phyloP scores from a whole-genome alignment of 2,329 filamentous ascomycete genomes.

The Lachnum nothofagi region DNA sequence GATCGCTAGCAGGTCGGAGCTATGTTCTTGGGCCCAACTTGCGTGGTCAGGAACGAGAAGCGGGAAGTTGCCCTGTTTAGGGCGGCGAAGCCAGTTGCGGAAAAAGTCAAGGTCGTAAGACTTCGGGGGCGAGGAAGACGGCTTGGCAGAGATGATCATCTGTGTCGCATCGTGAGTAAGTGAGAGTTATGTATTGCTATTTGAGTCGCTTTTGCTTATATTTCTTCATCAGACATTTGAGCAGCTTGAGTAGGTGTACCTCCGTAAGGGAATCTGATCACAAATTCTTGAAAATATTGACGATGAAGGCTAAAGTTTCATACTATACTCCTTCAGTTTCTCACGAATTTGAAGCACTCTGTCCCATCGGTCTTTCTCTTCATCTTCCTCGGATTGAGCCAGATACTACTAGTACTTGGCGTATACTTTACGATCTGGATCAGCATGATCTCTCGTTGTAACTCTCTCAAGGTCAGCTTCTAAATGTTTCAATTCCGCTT shows the following conservation, averaged over 20 bases:
- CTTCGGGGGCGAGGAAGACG: slow-evolving; percentile 4
- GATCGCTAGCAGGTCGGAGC: slow-evolving; percentile 26
- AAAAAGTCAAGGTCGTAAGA: slow-evolving; percentile 13
- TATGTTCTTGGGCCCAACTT: slow-evolving; percentile 16
- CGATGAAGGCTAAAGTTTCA: not conserved
- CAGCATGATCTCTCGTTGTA: slow-evolving; percentile 3
- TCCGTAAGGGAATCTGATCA: too few relatives aligned
- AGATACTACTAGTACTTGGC: slow-evolving; percentile 21
- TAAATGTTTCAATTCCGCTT: slow-evolving; percentile 30
- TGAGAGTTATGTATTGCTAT: not conserved
- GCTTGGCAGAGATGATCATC: slow-evolving; percentile 8
- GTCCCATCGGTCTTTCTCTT: slow-evolving; percentile 18
- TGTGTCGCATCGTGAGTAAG: not conserved
- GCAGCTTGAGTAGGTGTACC: too few relatives aligned
- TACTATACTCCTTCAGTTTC: slow-evolving; percentile 26
- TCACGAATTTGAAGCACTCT: slow-evolving; percentile 16
- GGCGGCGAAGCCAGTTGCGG: slow-evolving; percentile 21
- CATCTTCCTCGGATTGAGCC: slow-evolving; percentile 4
- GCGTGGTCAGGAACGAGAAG: slow-evolving; percentile 19
- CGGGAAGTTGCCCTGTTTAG: slow-evolving; percentile 22
- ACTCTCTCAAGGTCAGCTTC: slow-evolving; percentile 18
- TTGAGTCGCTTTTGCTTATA: too few relatives aligned
- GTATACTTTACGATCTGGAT: slow-evolving; percentile 6
- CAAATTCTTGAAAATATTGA: too few relatives aligned
- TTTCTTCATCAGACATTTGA: too few relatives aligned